These are phyloP conservation scores for Salvia rosmarinus DNA, from an alignment of 257 asterid species.

Conservation along the genomic window DNA sequence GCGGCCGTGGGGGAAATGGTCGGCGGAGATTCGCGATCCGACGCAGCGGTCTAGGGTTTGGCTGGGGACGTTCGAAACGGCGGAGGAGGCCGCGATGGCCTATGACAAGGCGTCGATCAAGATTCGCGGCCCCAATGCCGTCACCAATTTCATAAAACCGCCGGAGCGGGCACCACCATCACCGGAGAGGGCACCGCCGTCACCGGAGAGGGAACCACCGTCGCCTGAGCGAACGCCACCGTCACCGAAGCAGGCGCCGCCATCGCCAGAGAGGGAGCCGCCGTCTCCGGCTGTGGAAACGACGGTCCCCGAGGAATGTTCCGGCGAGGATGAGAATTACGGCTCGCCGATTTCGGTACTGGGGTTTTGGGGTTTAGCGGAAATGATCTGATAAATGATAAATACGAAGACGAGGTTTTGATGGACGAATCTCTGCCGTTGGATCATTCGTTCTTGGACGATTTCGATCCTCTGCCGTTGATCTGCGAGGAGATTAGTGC, in stretches of 20 bases:
- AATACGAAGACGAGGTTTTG: conserved; percentile 17
- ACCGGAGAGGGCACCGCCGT: no score
- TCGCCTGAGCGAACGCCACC: no score
- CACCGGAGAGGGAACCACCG: no score
- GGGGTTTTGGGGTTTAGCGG: conserved; percentile 20
- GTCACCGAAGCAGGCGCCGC: no score
- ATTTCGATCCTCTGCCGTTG: conserved; percentile 55
- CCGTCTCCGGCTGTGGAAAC: conserved; percentile 33
- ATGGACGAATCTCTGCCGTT: conserved; percentile 40
- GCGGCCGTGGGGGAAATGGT: conserved; percentile 90
- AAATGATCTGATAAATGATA: not conserved
- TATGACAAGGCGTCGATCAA: conserved; percentile 66
- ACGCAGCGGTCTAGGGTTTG: conserved; percentile 50
- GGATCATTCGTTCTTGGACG: conserved; percentile 48
- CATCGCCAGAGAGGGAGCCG: no score
- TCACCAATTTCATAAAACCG: conserved; percentile 54
- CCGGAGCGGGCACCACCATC: conserved; percentile 37
- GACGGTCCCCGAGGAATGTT: conserved; percentile 43
- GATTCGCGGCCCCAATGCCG: conserved; percentile 61
- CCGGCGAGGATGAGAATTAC: conserved; percentile 39
- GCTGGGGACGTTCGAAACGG: conserved; percentile 77
- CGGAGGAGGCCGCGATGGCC: conserved; percentile 78
- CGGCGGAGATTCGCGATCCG: conserved; percentile 89
- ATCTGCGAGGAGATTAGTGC: conserved; percentile 33
- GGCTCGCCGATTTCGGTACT: conserved; percentile 68